Percentiles rank a stretch among this genome's conserved stretches.
phyloP scores from a whole-genome alignment of 1,139 yeast genomes.

The Debaryomyces sp. region DNA sequence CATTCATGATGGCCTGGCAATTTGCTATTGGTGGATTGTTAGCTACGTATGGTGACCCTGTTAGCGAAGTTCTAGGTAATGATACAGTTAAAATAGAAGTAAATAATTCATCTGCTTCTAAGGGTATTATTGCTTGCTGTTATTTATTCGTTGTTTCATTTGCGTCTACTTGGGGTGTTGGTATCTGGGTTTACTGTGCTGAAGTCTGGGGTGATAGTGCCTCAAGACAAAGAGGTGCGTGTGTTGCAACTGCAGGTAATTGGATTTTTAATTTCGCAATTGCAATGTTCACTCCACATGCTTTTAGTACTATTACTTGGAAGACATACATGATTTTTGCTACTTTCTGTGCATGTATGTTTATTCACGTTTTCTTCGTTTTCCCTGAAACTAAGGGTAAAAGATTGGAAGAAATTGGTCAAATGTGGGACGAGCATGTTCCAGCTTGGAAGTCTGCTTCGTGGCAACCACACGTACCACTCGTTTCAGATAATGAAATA shows the following conservation, averaged over 20 bases:
- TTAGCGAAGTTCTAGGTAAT: slow-evolving; percentile 27
- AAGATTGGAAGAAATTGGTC: slow-evolving; percentile 64
- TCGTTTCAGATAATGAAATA: slow-evolving; percentile 43
- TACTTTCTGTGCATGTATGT: slow-evolving; percentile 54
- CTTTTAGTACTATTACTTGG: slow-evolving; percentile 51
- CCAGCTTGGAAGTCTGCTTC: slow-evolving; percentile 61
- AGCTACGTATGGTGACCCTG: background rate
- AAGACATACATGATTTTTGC: slow-evolving; percentile 51
- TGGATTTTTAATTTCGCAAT: slow-evolving; percentile 52
- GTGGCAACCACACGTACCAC: slow-evolving; percentile 44
- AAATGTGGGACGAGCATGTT: slow-evolving; percentile 57
- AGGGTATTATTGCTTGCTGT: slow-evolving; percentile 54
- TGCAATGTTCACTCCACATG: slow-evolving; percentile 47
- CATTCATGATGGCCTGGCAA: slow-evolving; percentile 45
- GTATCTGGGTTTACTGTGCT: slow-evolving; percentile 55
- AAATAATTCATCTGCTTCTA: slow-evolving; percentile 45
- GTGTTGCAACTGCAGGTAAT: slow-evolving; percentile 48
- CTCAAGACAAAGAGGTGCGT: slow-evolving; percentile 55
- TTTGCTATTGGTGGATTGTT: slow-evolving; percentile 49
- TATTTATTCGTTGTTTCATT: slow-evolving; percentile 51
- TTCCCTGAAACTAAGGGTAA: slow-evolving; percentile 67
- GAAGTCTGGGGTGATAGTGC: slow-evolving; percentile 53
- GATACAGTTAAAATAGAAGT: slow-evolving; percentile 43
- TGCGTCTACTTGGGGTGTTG: slow-evolving; percentile 56
- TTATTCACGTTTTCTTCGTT: slow-evolving; percentile 64